phyloP scores from a whole-genome alignment of 1,284 basidiomycete species.

The Schizophyllum commune region DNA sequence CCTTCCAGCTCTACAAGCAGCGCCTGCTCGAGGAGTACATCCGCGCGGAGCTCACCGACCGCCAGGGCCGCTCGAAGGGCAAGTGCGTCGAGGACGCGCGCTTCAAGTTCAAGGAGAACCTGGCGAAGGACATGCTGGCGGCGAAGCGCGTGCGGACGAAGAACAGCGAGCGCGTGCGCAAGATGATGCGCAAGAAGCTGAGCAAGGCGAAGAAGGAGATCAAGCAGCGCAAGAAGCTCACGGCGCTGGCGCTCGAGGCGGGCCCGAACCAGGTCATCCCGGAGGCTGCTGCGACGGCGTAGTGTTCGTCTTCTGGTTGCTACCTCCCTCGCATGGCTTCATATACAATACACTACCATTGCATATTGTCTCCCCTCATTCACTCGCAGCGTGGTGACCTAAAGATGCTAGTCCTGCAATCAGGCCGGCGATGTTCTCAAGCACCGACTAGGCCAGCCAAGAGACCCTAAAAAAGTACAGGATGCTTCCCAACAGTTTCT shows the following conservation, averaged over 20 bases:
- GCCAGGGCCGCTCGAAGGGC: slow-evolving; percentile 37
- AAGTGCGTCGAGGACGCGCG: background rate
- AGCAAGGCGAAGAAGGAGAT: slow-evolving; percentile 50
- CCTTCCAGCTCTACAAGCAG: slow-evolving; percentile 37
- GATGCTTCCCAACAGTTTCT: too few species aligned
- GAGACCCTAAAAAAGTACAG: too few species aligned
- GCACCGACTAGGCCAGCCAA: too few species aligned
- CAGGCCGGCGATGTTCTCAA: too few species aligned
- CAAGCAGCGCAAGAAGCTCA: slow-evolving; percentile 56
- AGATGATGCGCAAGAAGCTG: slow-evolving; percentile 19
- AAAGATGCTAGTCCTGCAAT: too few species aligned
- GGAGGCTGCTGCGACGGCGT: slow-evolving; percentile 4
- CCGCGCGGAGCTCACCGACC: slow-evolving; percentile 42
- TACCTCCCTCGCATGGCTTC: background rate
- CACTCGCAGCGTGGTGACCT: background rate
- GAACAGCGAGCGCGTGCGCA: slow-evolving; percentile 5
- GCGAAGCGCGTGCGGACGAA: background rate
- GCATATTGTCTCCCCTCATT: background rate
- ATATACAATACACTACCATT: background rate
- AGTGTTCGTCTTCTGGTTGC: background rate
- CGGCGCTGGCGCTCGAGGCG: slow-evolving; percentile 48
- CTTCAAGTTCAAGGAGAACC: background rate
- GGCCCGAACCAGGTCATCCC: slow-evolving; percentile 67
- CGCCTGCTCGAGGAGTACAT: slow-evolving; percentile 46
- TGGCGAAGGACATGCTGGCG: background rate